A percentile compares a stretch with the other conserved stretches of the same genome.
These are phyloP conservation scores for Aspergillus sp. DNA, from an alignment of 2,329 filamentous ascomycete genomes.

Conservation along the genomic window DNA sequence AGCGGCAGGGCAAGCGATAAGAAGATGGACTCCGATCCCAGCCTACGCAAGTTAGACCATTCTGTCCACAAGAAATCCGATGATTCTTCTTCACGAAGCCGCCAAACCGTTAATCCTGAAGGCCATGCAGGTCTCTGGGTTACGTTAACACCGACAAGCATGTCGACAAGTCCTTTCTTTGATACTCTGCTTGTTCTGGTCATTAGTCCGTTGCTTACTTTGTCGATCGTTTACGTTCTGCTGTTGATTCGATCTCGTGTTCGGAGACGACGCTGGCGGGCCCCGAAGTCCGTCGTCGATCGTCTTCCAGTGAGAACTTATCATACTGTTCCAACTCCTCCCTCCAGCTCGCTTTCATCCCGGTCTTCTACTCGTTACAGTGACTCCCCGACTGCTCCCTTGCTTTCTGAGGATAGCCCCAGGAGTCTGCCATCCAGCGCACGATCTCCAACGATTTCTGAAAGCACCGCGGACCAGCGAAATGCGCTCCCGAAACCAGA, in stretches of 20 bases:
- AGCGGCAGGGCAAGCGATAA: conserved; percentile 20
- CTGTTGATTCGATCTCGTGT: conserved; percentile 82
- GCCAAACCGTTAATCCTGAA: conserved; percentile 30
- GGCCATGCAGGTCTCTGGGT: conserved; percentile 81
- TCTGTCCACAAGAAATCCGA: background rate
- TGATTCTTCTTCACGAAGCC: conserved; percentile 2
- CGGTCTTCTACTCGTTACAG: conserved; percentile 56
- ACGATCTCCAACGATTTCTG: conserved; percentile 31
- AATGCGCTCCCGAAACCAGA: conserved; percentile 13
- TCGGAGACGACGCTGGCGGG: conserved; percentile 81
- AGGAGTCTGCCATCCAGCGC: conserved; percentile 25
- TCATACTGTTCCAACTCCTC: conserved; percentile 65
- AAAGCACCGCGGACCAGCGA: conserved; percentile 15
- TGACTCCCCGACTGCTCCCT: conserved; percentile 67
- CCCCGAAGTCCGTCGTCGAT: conserved; percentile 94
- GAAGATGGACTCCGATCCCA: conserved; percentile 5
- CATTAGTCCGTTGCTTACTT: conserved; percentile 81
- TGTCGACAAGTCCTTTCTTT: conserved; percentile 85
- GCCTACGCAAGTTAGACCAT: background rate
- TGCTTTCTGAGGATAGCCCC: conserved; percentile 46
- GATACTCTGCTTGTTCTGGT: conserved; percentile 96
- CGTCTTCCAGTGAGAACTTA: conserved; percentile 92
- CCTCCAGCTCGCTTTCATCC: conserved; percentile 48
- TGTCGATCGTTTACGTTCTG: conserved; percentile 86
- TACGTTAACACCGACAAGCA: conserved; percentile 83